phyloP scores from a whole-genome alignment of 352 stramenopile genomes.

The Phytopythium delawarense region DNA sequence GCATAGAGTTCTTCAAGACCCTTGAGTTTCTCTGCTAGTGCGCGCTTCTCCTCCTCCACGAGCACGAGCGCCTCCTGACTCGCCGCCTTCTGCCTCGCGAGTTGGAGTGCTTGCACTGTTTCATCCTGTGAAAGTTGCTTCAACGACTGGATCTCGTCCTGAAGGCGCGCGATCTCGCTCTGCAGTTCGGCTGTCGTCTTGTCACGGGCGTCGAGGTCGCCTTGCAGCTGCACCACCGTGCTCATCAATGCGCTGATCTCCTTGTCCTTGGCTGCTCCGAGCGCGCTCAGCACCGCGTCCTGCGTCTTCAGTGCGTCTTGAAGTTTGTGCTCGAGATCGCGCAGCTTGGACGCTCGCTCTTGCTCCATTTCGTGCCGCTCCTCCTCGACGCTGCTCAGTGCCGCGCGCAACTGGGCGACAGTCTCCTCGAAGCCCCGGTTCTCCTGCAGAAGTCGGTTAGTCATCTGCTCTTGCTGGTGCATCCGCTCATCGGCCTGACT shows the following conservation, averaged over 20 bases:
- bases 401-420: conserved; percentile 9
- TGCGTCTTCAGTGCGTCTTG: background rate
- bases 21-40: conserved; percentile 31
- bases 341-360: background rate
- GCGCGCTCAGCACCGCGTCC: conserved; percentile 7
- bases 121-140: conserved; percentile 65
- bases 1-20: conserved; percentile 23
- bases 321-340: conserved; percentile 15
- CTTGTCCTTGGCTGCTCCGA: conserved; percentile 28
- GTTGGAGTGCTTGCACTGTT: conserved; percentile 67
- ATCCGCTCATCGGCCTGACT: conserved; percentile 17
- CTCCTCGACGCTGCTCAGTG: background rate
- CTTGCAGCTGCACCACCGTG: conserved; percentile 33
- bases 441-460: conserved; percentile 32
- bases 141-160: conserved; percentile 25
- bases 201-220: conserved; percentile 19
- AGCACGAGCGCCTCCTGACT: conserved; percentile 56
- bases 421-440: conserved; percentile 19
- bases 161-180: conserved; percentile 25
- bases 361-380: background rate
- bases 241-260: conserved; percentile 50
- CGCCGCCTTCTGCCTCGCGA: conserved; percentile 52
- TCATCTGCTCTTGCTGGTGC: conserved; percentile 43
- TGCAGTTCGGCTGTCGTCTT: conserved; percentile 21
- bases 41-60: conserved; percentile 52